Evolutionary conservation across 345 rosid species (phyloP), one percentile per base, ranked within the genome.

Genomic region (Microthlaspi erraticum): DNA sequence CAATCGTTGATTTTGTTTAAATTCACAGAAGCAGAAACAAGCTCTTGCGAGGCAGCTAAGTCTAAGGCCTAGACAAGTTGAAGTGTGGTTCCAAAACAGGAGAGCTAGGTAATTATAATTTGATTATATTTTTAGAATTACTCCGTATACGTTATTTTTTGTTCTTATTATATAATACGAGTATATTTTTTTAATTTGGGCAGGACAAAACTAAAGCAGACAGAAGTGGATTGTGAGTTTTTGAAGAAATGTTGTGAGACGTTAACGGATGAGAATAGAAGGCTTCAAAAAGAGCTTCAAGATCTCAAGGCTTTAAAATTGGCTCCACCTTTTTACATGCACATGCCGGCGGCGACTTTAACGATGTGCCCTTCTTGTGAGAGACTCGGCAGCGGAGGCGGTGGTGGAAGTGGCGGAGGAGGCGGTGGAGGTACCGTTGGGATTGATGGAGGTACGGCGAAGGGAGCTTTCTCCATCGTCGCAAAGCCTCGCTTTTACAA

Each of bases 81-180:
- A 94, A 82, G 99, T 94, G 1, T 94, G 99, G 99, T 94, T 94
- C 76, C 99, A 94, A 69, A 94, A 94, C 79, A 84, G 99, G 41
- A 87, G 99, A 86, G 99, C 98, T 73, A 91, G 99, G 99, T 89
- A 80, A 70, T 9, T 58, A 14, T 31, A 29, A 0, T 64, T 64
- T 37, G 0, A 44, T 38, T 36, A 9, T 4, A 32, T 58, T 49
- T 33, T 18, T 19, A 26, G 37, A 23, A 37, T 41, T 8, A 14
- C 12, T 49, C 53, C n/a, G 7, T 19, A 56, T 33, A 17, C 42
- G 8, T 13, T 52, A 33, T 9, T 41, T 57, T 26, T 14, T 8
- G 32, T 39, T 66, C 8, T 50, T 12, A 37, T 8, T 9, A 8
- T 43, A 10, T 3, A n/a, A n/a, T n/a, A n/a, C n/a, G n/a, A n/a